Evolutionary conservation across 805 yeast genomes (phyloP), one percentile per base, ranked within the genome.

Genomic region (Saccharomycopsis malanga): DNA sequence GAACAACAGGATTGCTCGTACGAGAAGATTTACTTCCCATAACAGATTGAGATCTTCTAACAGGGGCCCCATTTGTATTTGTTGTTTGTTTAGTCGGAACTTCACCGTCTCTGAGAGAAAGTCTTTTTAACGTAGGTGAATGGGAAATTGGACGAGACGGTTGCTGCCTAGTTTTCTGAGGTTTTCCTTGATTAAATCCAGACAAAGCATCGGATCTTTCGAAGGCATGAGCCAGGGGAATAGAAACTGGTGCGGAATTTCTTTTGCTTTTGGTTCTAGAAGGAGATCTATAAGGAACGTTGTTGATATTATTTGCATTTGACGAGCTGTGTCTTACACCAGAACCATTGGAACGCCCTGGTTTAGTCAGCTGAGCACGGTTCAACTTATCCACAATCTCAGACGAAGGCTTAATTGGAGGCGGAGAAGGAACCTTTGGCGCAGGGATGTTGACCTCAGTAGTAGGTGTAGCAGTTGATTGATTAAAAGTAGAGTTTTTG

Each of bases 221-320:
- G 14, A 47, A 25, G 4, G 32, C 42, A 30, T 46, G 50, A 20
- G 50, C 50, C 46, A 41, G 41, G 7, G 49, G 53, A 34, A 49
- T 49, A 14, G 27, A 25, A 18, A 44, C 47, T 4, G 52, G 52
- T 9, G 29, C 29, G 5, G 50, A 46, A 30, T 46, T 18, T 29
- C 50, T 32, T 23, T 42, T 49, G 39, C 17, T 22, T n/a, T 22
- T 45, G 15, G n/a, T 42, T 25, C 25, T 43, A 14, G 41, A 4
- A 2, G 46, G 29, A 7, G n/a, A 12, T n/a, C 21, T 42, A n/a
- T n/a, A 22, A 18, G 27, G 27, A 6, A 38, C 17, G 25, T 22
- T 38, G 25, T 23, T 23, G 9, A 23, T 21, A n/a, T 23, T 5
- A 32, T 7, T 27, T 7, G 30, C 36, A 32, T n/a, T 32, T 20